A percentile compares a stretch with the other conserved stretches of the same genome.
phyloP scores from a whole-genome alignment of 2,329 filamentous ascomycete genomes.

The Colletotrichum australisinense region DNA sequence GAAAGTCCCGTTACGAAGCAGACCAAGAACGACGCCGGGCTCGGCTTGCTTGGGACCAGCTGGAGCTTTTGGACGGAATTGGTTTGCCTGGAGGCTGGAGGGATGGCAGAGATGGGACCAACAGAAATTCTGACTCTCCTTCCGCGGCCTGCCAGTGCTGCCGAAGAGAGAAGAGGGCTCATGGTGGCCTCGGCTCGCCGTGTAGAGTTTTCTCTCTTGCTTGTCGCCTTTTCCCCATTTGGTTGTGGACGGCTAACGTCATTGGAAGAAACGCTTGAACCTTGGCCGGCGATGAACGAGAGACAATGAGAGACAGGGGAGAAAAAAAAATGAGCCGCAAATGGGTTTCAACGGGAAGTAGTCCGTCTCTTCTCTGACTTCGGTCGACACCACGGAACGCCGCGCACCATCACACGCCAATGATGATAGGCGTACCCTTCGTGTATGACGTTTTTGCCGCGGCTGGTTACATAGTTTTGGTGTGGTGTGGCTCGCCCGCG shows the following conservation, averaged over 20 bases:
- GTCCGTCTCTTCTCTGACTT: background rate
- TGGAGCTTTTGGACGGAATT: background rate
- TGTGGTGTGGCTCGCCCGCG: conserved; percentile 16
- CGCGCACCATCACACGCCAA: background rate
- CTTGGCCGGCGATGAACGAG: background rate
- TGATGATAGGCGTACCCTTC: conserved; percentile 26
- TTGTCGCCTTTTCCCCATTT: background rate
- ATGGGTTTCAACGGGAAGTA: conserved; percentile 6
- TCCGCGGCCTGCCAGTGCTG: background rate
- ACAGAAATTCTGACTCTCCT: background rate
- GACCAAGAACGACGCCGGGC: background rate
- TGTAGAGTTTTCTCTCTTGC: background rate
- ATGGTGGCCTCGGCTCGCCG: background rate
- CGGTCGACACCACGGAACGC: background rate
- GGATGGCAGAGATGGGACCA: background rate
- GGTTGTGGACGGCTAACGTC: background rate
- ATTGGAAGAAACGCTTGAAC: background rate
- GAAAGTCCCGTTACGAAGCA: conserved; percentile 17
- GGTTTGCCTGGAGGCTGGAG: background rate
- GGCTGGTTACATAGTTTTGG: conserved; percentile 17
- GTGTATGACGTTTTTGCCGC: conserved; percentile 33
- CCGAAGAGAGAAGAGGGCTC: background rate
- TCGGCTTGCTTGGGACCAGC: background rate
- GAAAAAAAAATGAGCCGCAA: background rate
- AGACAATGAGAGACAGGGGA: background rate